Evolutionary conservation across 1,139 yeast species (phyloP).

Genomic region (Candida buenavistaensis): DNA sequence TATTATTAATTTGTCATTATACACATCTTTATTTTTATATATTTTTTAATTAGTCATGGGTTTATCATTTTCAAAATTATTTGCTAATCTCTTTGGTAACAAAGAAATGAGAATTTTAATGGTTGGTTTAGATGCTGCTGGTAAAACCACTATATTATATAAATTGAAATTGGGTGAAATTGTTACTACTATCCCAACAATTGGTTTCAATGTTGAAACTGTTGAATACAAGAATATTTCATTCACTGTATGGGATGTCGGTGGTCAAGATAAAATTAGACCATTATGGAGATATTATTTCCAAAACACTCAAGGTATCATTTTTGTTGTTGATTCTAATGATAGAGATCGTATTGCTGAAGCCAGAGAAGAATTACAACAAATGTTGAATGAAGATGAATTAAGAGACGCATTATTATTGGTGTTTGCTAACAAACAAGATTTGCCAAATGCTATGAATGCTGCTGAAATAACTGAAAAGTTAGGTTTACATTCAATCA

Average conservation of each 20-base stretch:
- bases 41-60: constrained; percentile 23
- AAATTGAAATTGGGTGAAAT: constrained; percentile 44
- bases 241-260: constrained; percentile 46
- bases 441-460: constrained; percentile 46
- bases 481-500: constrained; percentile 42
- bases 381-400: constrained; percentile 45
- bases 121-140: constrained; percentile 48
- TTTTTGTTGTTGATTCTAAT: constrained; percentile 43
- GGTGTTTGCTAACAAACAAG: constrained; percentile 45
- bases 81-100: constrained; percentile 39
- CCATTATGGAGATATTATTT: constrained; percentile 46
- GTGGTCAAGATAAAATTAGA: constrained; percentile 46
- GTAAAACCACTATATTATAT: constrained; percentile 44
- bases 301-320: constrained; percentile 46
- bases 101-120: constrained; percentile 45
- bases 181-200: constrained; percentile 44
- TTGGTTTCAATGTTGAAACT: constrained; percentile 44
- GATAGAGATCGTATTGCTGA: constrained; percentile 47
- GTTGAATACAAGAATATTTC: constrained; percentile 44
- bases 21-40: too few relatives aligned
- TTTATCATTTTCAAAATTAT: constrained; percentile 38
- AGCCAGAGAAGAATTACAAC: constrained; percentile 46
- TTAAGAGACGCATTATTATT: constrained; percentile 43
- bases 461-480: constrained; percentile 47
- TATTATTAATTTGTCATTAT: neutral